A percentile compares a stretch with the other conserved stretches of the same genome.
These are phyloP conservation scores for Platanthera guangdongensis DNA, from an alignment of 106 monocot genomes.

Conservation along the genomic window DNA sequence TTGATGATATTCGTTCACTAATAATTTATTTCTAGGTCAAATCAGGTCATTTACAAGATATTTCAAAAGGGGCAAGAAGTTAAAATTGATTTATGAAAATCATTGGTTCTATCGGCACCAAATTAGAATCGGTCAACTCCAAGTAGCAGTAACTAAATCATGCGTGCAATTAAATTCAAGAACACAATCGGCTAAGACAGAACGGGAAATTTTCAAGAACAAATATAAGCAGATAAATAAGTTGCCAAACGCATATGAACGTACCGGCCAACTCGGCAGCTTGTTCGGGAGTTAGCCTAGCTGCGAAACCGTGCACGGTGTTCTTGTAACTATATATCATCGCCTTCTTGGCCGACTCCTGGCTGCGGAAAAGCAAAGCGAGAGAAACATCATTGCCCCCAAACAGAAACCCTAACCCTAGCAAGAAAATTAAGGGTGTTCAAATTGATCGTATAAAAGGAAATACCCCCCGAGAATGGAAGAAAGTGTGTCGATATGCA, in stretches of 20 bases:
- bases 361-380: slow-evolving; percentile 18
- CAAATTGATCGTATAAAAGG: neutral
- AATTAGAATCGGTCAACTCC: neutral
- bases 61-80: neutral
- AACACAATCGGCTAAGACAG: neutral
- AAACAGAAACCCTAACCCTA: neutral
- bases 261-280: slow-evolving; percentile 47
- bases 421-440: neutral
- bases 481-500: slow-evolving; percentile 35
- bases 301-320: slow-evolving; percentile 63
- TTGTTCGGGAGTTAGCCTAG: slow-evolving; percentile 64
- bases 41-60: neutral
- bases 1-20: neutral
- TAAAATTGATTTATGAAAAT: neutral
- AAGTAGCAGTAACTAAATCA: neutral
- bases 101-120: neutral
- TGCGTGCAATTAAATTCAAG: neutral
- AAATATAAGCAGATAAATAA: neutral
- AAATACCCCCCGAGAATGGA: slow-evolving; percentile 43
- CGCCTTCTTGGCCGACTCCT: slow-evolving; percentile 58
- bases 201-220: neutral
- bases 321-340: slow-evolving; percentile 58
- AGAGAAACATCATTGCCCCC: neutral
- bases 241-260: neutral
- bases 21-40: neutral